Conservation (phyloP, 1,284 basidiomycete genomes). For the Sanghuangporus baumii region DNA sequence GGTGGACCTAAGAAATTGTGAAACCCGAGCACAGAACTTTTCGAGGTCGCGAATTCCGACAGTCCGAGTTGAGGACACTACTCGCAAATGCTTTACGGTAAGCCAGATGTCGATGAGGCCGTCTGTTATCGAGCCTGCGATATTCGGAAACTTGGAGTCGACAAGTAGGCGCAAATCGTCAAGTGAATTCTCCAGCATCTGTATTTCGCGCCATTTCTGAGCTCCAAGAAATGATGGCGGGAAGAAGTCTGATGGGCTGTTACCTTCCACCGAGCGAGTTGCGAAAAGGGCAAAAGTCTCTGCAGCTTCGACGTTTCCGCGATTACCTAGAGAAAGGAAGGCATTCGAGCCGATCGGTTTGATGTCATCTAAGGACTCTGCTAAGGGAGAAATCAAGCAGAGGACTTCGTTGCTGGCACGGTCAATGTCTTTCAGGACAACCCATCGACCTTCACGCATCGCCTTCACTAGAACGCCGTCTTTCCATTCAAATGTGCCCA, state of each 20-base stretch:
- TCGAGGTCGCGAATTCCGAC: conserved; percentile 84
- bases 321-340: conserved; percentile 62
- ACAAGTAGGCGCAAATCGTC: conserved; percentile 72
- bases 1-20: conserved; percentile 33
- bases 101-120: conserved; percentile 64
- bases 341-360: conserved; percentile 77
- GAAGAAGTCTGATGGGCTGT: conserved; percentile 40
- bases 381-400: conserved; percentile 76
- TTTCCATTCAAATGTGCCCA: conserved; percentile 94
- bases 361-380: conserved; percentile 71
- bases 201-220: conserved; percentile 76
- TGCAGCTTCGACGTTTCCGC: conserved; percentile 62
- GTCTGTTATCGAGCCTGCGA: conserved; percentile 44
- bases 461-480: conserved; percentile 92
- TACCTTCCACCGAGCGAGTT: conserved; percentile 58
- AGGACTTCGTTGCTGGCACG: conserved; percentile 83
- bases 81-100: conserved; percentile 41
- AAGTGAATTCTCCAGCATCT: conserved; percentile 51
- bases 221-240: conserved; percentile 71
- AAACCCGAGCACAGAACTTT: conserved; percentile 80
- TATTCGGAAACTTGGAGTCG: conserved; percentile 54
- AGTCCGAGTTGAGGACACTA: conserved; percentile 46
- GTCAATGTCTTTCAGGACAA: conserved; percentile 93
- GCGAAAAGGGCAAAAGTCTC: conserved; percentile 79
- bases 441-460: conserved; percentile 89